phyloP scores from a whole-genome alignment of 2,329 filamentous ascomycete genomes.

The Diaporthe sp. region DNA sequence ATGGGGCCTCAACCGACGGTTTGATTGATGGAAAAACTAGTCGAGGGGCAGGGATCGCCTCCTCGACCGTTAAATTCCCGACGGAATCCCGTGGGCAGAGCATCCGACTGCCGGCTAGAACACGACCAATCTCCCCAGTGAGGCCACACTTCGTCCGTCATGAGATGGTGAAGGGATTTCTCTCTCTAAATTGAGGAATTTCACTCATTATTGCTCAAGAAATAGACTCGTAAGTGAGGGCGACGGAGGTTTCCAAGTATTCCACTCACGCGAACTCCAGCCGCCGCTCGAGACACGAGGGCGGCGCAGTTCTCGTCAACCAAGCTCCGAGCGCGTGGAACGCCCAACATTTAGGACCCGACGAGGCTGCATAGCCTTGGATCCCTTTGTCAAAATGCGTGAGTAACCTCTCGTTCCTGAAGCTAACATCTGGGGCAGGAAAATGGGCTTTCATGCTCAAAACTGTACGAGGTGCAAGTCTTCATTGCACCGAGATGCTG shows the following conservation, averaged over 20 bases:
- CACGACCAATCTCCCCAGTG: neutral
- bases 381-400: no score
- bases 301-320: neutral
- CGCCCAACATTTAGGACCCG: no score
- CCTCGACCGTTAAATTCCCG: conserved; percentile 24
- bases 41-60: conserved; percentile 2
- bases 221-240: neutral
- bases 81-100: conserved; percentile 22
- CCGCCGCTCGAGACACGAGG: neutral
- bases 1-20: neutral
- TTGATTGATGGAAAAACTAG: conserved; percentile 41
- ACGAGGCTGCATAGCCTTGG: conserved; percentile 6
- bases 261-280: no score
- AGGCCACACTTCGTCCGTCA: conserved; percentile 9
- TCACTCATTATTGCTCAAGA: rapidly evolving
- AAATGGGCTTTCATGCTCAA: no score
- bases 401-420: no score
- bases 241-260: no score
- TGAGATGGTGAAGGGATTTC: conserved; percentile 15
- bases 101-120: conserved; percentile 30
- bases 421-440: neutral
- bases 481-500: no score
- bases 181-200: neutral
- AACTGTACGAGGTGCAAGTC: neutral
- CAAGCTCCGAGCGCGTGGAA: neutral